Base-by-base conservation (phyloP, 2,329 filamentous ascomycete species). In the Tolypocladium nubicola region DNA sequence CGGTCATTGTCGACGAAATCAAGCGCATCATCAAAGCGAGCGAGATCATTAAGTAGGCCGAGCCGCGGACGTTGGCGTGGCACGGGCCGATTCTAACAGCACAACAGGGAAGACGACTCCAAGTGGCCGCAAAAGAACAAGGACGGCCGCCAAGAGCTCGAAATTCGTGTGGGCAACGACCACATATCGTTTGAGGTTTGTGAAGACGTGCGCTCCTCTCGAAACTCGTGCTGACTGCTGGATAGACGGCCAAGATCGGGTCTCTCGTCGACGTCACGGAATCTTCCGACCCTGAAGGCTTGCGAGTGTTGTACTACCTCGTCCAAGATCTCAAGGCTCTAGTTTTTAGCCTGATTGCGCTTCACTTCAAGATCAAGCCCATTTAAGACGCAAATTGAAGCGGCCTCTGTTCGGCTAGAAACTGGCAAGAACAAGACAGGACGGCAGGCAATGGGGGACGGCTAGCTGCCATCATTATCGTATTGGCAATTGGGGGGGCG, bases 71-170 rank as follows among this genome's bases (percentile, higher is more conserved):
- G 50, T 41, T 35, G 30, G 19, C 30, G 37, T 26, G 26, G 16
- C 21, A 30, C 10, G 16, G 14, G 13, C 37, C 13, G 13, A 21
- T 37, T 45, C 56, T 62, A 14, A 53, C 33, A 35, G 39, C 49
- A 23, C 13, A 38, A 37, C 64, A 96, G 90, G 78, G 94, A 99
- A 85, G 94, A 99, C 70, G 94, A 99, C 72, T 89, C 86, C 33
- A 97, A 97, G 72, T 99, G 94, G 94, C 94, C 94, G 0, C 90
- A 95, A 73, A 99, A 97, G 83, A 99, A 99, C 77, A 97, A 97
- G 76, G 94, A 99, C 67, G 94, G 94, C 40, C 85, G 93, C 62
- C 94, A 99, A 71, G 94, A 99, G 75, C 80, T 99, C 53, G 94
- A 99, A 73, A 97, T 99, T 59, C 83, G 92, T 53, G 72, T 99